Conservation (phyloP, 164 flowering plant genomes). For the Kingdonia uniflora region DNA sequence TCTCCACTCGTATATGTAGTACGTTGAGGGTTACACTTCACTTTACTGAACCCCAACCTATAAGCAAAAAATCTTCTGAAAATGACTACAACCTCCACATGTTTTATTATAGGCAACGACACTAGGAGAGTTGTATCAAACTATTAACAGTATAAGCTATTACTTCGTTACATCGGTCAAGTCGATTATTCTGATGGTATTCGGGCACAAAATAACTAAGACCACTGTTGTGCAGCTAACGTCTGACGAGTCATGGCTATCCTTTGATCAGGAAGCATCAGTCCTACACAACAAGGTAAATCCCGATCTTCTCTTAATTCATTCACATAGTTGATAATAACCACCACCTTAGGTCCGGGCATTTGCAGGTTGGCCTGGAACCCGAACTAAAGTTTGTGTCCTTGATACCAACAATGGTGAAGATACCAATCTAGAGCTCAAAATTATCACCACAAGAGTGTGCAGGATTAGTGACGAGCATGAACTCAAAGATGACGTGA, state of each 20-base stretch:
- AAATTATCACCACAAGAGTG: slow-evolving; percentile 71
- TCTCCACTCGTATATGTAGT: too few species aligned
- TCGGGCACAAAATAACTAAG: too few species aligned
- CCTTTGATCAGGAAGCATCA: slow-evolving; percentile 65
- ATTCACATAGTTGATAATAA: slow-evolving; percentile 15
- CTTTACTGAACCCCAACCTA: too few species aligned
- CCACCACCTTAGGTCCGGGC: slow-evolving; percentile 81
- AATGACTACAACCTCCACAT: too few species aligned
- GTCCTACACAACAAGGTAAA: slow-evolving; percentile 77
- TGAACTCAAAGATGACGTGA: slow-evolving; percentile 31
- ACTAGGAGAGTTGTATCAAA: too few species aligned
- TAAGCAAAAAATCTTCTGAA: too few species aligned
- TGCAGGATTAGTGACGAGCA: slow-evolving; percentile 7
- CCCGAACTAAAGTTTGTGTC: slow-evolving; percentile 54
- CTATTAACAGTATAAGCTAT: too few species aligned
- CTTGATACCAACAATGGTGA: slow-evolving; percentile 26
- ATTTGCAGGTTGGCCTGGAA: slow-evolving; percentile 99
- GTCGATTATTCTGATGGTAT: too few species aligned
- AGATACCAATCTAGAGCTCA: slow-evolving; percentile 42
- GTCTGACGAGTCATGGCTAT: slow-evolving; percentile 85
- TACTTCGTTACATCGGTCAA: too few species aligned
- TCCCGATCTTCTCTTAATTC: slow-evolving; percentile 6
- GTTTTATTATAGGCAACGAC: too few species aligned
- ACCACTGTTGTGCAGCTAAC: slow-evolving; percentile 50
- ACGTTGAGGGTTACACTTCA: too few species aligned